These are phyloP conservation scores for Trypanosoma avium DNA, from an alignment of 208 protist species.

Conservation along the genomic window DNA sequence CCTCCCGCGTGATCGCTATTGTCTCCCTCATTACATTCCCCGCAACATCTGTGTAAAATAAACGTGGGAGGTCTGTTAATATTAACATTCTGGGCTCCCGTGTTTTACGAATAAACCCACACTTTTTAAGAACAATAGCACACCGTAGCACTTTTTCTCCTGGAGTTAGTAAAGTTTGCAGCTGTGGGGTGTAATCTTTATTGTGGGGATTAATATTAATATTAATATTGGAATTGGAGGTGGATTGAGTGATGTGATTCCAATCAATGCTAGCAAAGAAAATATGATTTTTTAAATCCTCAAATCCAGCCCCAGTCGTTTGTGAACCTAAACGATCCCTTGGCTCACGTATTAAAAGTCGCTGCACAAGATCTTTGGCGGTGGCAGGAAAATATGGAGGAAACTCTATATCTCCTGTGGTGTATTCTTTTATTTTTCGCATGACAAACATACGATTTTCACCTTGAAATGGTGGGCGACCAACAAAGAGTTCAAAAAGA, in stretches of 20 bases:
- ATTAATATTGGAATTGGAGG: too few relatives aligned
- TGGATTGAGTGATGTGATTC: constrained; percentile 37
- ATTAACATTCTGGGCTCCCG: constrained; percentile 46
- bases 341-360: constrained; percentile 70
- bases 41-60: constrained; percentile 57
- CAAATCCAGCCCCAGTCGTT: constrained; percentile 72
- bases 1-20: constrained; percentile 34
- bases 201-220: constrained; percentile 49
- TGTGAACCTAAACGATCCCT: constrained; percentile 67
- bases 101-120: background rate
- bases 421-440: constrained; percentile 49
- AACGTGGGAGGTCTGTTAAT: constrained; percentile 60
- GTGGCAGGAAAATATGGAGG: constrained; percentile 42
- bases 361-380: constrained; percentile 74
- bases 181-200: constrained; percentile 44
- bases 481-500: constrained; percentile 68
- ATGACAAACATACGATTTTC: constrained; percentile 65
- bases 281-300: constrained; percentile 71
- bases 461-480: constrained; percentile 50
- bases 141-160: constrained; percentile 62
- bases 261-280: constrained; percentile 87
- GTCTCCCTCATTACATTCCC: constrained; percentile 23
- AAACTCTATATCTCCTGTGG: constrained; percentile 23
- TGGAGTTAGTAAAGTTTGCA: constrained; percentile 34
- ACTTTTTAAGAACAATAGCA: constrained; percentile 37